A percentile compares a stretch with the other conserved stretches of the same genome.
Evolutionary conservation across 2,329 filamentous ascomycete species (phyloP).

Genomic region (Arthrobotrys megalospora): DNA sequence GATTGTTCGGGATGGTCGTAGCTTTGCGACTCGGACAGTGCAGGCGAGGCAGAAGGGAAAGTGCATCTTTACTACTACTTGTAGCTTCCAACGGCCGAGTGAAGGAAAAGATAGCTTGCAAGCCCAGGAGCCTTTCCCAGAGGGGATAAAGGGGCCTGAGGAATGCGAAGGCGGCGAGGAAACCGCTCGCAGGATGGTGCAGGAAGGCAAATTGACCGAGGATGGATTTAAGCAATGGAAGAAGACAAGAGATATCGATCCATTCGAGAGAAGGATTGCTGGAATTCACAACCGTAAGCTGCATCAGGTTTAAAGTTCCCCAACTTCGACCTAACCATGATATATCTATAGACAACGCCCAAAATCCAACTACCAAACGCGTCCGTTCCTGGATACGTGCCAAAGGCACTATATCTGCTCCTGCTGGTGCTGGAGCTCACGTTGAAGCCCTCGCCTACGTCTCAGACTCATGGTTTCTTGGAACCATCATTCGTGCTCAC

Average conservation of each 20-base stretch:
- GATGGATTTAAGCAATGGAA: slow-evolving; percentile 66
- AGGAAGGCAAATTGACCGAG: slow-evolving; percentile 69
- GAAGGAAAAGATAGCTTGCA: slow-evolving; percentile 73
- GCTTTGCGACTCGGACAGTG: slow-evolving; percentile 93
- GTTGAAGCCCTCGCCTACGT: slow-evolving; percentile 92
- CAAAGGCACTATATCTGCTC: slow-evolving; percentile 79
- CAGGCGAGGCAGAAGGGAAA: slow-evolving; percentile 90
- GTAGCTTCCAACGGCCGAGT: slow-evolving; percentile 80
- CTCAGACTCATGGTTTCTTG: slow-evolving; percentile 93
- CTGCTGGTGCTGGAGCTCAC: slow-evolving; percentile 84
- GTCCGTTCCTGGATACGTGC: slow-evolving; percentile 82
- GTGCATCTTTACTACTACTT: slow-evolving; percentile 94
- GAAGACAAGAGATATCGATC: slow-evolving; percentile 67
- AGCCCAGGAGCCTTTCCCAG: slow-evolving; percentile 73
- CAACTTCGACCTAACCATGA: not conserved
- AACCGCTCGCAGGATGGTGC: slow-evolving; percentile 71
- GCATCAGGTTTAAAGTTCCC: not conserved
- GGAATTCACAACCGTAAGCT: slow-evolving; percentile 73
- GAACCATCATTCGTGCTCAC: slow-evolving; percentile 80
- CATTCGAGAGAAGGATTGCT: slow-evolving; percentile 74
- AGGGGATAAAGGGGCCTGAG: slow-evolving; percentile 66
- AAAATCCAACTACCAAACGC: slow-evolving; percentile 75
- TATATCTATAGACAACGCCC: slow-evolving; percentile 23
- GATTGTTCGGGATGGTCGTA: slow-evolving; percentile 88
- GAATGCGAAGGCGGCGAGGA: slow-evolving; percentile 67